Evolutionary conservation across 148 eudicot species (phyloP), one percentile per base, ranked within the genome.

Genomic region (Chenopodium quinoa): DNA sequence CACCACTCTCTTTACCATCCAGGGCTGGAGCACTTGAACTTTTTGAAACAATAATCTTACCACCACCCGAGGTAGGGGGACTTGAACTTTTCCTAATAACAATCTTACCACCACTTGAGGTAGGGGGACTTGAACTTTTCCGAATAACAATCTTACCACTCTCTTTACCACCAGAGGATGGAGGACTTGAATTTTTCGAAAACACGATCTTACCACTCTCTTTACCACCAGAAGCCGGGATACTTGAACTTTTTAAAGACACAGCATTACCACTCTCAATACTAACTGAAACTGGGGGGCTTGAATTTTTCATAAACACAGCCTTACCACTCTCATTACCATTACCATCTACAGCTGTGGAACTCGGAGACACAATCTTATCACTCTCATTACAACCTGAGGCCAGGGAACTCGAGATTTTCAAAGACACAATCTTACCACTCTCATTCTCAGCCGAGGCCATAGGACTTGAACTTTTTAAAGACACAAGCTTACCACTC

Each of bases 1-100:
- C 83, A 81, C 89, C 87, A 77, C 82, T 72, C 27, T 50, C 83
- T 11, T 64, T 80, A 73, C 58, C 76, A 44, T 32, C 32, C 1
- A 12, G 62, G 48, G 79, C 60, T 19, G 65, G 40, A 37, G 40
- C 0, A 37, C 40, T 37, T 37, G 40, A 37, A 37, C 40, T 37
- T 37, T 37, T 37, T 5, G 40, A 37, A 37, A 37, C 7, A 5
- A 37, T 5, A 37, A 37, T 37, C 40, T 37, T 5, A 37, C 40
- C 40, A 37, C 40, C 40, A 37, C 40, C 40, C 6, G 40, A 37
- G 40, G 40, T 37, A 37, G 40, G 65, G 9, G 79, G 79, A 25
- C 75, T 79, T 34, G 66, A n/a, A 56, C 79, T 63, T 68, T 65
- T 74, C 32, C 23, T 23, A 0, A 67, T 66, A 2, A 75, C 82